Base-by-base conservation (phyloP, 169 alveolate species). In the Babesia gibsoni region DNA sequence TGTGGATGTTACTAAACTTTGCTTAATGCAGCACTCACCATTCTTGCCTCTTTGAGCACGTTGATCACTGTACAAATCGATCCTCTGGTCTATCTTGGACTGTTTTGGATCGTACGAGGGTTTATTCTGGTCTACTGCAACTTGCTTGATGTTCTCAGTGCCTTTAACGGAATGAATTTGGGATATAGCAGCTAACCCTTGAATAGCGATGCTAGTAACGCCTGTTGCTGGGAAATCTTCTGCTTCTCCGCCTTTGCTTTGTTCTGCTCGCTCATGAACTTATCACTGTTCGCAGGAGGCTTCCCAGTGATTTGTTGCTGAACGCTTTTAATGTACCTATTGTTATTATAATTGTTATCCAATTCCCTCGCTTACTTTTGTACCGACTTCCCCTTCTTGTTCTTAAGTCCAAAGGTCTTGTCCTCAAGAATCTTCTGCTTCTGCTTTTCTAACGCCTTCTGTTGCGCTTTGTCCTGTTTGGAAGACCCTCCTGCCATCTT, bases 341-440 rank as follows among this genome's bases (percentile, higher is more conserved):
- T 39, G 27, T 18, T 14, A 18, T n/a, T 22, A 7, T 4, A 32
- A 29, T 8, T 10, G 29, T 23, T 0, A 29, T 52, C 25, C 9
- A 30, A 29, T 16, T 18, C 35, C 73, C 18, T n/a, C 25, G 32
- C 64, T 6, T 27, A 97, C 95, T 96, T 96, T 85, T 98, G 98
- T 5, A 97, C 99, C 36, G 96, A 84, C 58, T 94, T 95, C 39
- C 97, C 89, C 82, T 98, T 98, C 84, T 98, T 98, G 89, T 98
- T 98, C 84, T 98, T 98, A 29, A 97, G 84, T 42, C 99, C 99
- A 86, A 98, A 98, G 3, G 99, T 98, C 82, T 95, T 97, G 86
- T 98, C 99, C 82, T 98, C 99, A 39, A 96, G 95, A 83, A 98
- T 86, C 85, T 96, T 98, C 85, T 96, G 98, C 59, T 96, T 95